Evolutionary conservation across 441 rosid species (phyloP).

Genomic region (Biscutella laevigata): DNA sequence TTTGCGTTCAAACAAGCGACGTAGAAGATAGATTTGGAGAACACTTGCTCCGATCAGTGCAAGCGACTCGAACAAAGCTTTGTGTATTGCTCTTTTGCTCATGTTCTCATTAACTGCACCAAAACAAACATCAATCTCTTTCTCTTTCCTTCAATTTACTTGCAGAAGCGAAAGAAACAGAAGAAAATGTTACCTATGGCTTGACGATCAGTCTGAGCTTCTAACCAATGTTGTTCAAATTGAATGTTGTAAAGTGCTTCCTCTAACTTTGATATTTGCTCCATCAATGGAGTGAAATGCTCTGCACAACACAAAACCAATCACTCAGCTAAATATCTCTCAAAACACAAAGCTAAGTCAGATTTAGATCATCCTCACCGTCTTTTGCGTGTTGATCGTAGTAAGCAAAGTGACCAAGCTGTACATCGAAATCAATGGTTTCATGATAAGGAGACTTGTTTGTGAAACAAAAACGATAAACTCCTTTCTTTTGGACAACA

Average conservation of each 20-base stretch:
- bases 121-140: background rate
- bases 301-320: slow-evolving; percentile 31
- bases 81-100: slow-evolving; percentile 47
- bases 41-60: slow-evolving; percentile 45
- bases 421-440: slow-evolving; percentile 49
- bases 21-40: slow-evolving; percentile 47
- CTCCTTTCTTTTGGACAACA: slow-evolving; percentile 43
- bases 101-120: slow-evolving; percentile 39
- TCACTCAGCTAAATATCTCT: slow-evolving; percentile 10
- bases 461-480: slow-evolving; percentile 55
- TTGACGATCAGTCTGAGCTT: slow-evolving; percentile 61
- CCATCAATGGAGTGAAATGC: slow-evolving; percentile 53
- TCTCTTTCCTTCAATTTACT: background rate
- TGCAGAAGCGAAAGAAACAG: background rate
- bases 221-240: slow-evolving; percentile 63
- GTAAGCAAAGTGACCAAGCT: slow-evolving; percentile 47
- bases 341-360: too few species aligned
- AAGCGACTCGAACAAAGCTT: slow-evolving; percentile 46
- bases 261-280: slow-evolving; percentile 48
- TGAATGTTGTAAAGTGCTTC: slow-evolving; percentile 55
- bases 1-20: slow-evolving; percentile 47
- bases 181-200: slow-evolving; percentile 31
- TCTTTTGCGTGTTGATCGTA: slow-evolving; percentile 62
- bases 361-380: slow-evolving; percentile 30
- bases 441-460: slow-evolving; percentile 59